These are phyloP conservation scores for Malassezia pachydermatis DNA, from an alignment of 1,284 basidiomycete genomes.

Conservation along the genomic window DNA sequence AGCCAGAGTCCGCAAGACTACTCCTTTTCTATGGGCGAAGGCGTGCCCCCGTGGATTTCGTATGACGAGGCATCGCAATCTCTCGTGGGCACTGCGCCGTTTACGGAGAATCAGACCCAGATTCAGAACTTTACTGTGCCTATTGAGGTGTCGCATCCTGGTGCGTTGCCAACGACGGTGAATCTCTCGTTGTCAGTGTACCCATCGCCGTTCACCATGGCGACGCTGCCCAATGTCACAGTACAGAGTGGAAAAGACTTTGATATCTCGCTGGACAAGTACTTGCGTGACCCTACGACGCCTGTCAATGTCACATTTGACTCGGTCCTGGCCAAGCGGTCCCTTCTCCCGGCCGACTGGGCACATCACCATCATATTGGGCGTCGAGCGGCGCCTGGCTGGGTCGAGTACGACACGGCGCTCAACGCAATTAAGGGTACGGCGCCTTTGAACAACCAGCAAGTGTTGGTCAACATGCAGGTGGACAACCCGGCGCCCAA, in stretches of 20 bases:
- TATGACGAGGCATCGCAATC: slow-evolving; percentile 1
- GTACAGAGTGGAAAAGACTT: slow-evolving; percentile 18
- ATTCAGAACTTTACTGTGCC: slow-evolving; percentile 1
- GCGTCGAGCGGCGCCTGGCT: slow-evolving; percentile 8
- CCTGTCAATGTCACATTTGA: slow-evolving; percentile 7
- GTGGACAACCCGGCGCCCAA: slow-evolving; percentile 3
- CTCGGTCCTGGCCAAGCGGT: neutral
- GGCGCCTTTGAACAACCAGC: slow-evolving; percentile 1
- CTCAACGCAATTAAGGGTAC: slow-evolving; percentile 1
- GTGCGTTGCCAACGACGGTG: slow-evolving; percentile 54
- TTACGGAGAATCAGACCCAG: neutral
- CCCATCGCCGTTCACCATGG: slow-evolving; percentile 60
- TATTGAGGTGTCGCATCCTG: slow-evolving; percentile 1
- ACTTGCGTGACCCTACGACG: slow-evolving; percentile 16
- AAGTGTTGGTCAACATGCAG: neutral
- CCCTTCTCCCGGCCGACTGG: neutral
- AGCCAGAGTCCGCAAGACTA: slow-evolving; percentile 54
- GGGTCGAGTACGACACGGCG: slow-evolving; percentile 7
- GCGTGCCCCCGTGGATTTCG: slow-evolving; percentile 21
- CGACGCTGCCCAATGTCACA: slow-evolving; percentile 52
- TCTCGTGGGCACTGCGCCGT: slow-evolving; percentile 9
- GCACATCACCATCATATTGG: neutral
- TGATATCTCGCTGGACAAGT: slow-evolving; percentile 11
- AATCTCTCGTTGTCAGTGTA: slow-evolving; percentile 52
- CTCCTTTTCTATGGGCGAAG: slow-evolving; percentile 48